Base-by-base conservation (phyloP, 2,329 filamentous ascomycete species). In the Sporothrix sp. region DNA sequence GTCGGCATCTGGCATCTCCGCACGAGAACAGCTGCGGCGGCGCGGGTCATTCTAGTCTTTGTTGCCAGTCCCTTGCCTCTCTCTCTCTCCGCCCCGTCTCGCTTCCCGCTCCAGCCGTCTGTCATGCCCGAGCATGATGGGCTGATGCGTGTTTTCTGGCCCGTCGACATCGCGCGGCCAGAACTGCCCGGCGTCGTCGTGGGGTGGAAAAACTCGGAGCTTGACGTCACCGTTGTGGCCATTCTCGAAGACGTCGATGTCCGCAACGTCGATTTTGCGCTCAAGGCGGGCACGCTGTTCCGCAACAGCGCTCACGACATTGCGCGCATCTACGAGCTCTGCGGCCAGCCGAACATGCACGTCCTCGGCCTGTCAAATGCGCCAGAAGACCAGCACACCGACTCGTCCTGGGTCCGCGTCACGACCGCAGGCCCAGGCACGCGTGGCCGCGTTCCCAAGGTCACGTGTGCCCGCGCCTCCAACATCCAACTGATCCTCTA, bases 91-190 rank as follows among this genome's bases (percentile, higher is more conserved):
- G n/a, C 39, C 14, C 28, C 39, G 8, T 21, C 27, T 32, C 14
- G 8, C 40, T 20, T 7, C 32, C 59, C 59, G 59, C 58, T 60
- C 60, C 57, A 55, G 56, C 54, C 59, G 77, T 74, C 75, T 60
- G 78, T 75, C 75, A 83, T 83, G 79, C 72, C 78, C 72, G 78
- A 79, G 71, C 75, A 81, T 75, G 79, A 93, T 87, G 90, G 87
- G 63, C 75, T 97, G 73, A 88, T 97, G 83, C 88, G 93, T 74
- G 83, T 98, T 72, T 97, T 98, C 73, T 98, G 93, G 93, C 94
- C 93, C 62, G 85, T 85, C 62, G 90, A 95, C 70, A 81, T 87
- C 62, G 76, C 79, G 50, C 77, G 75, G 66, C 85, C 83, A 50
- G 78, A 81, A 58, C 74, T 79, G 52, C 80, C 87, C 37, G 93